Conservation (phyloP, 257 asterid species). For the Ballota nigra region DNA sequence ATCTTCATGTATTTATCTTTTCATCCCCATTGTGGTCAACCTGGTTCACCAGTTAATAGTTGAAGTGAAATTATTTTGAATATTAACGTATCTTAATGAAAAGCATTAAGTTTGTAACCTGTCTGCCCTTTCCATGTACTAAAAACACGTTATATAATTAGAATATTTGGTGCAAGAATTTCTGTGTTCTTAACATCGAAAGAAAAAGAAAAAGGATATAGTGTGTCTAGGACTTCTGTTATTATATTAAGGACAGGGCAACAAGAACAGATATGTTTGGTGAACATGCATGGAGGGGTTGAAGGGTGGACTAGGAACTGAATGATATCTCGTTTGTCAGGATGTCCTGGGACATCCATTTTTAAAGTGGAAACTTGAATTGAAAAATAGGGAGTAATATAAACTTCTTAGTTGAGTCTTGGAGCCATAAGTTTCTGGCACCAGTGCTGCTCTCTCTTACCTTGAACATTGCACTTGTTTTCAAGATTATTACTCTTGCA, state of each 20-base stretch:
- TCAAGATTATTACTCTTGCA: slow-evolving; percentile 5
- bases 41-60: not conserved
- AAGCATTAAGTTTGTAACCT: not conserved
- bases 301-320: not conserved
- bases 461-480: not conserved
- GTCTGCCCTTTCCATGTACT: not conserved
- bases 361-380: not conserved
- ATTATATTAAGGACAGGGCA: not conserved
- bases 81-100: not conserved
- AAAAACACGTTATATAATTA: not conserved
- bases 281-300: not conserved
- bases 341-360: not conserved
- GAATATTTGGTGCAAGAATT: not conserved
- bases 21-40: not conserved
- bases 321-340: not conserved
- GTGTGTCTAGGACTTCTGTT: not conserved
- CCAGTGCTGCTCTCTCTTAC: slow-evolving; percentile 8
- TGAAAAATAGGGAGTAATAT: not conserved
- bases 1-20: not conserved
- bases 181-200: not conserved
- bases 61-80: not conserved
- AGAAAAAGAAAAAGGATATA: not conserved
- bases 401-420: not conserved
- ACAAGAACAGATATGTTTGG: not conserved
- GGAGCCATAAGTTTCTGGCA: slow-evolving; percentile 10